Conservation (phyloP, 2,329 filamentous ascomycete genomes). For the Chalaropsis thielavioides region DNA sequence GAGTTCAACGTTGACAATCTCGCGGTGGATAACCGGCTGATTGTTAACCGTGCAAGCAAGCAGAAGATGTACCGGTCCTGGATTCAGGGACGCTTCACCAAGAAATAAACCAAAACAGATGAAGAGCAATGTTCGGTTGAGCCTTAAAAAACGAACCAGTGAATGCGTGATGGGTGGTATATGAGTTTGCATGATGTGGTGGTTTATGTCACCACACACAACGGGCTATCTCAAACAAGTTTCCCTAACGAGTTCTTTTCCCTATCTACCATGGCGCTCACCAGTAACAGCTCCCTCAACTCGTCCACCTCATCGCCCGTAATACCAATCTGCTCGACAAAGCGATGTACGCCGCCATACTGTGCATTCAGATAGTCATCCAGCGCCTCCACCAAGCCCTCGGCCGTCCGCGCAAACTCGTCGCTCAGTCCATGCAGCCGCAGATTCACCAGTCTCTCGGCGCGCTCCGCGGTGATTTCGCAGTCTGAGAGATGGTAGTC, state of each 20-base stretch:
- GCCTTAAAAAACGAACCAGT: slow-evolving; percentile 11
- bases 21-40: slow-evolving; percentile 71
- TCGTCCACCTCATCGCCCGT: slow-evolving; percentile 28
- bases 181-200: background rate
- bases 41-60: slow-evolving; percentile 81
- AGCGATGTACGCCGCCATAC: slow-evolving; percentile 53
- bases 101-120: slow-evolving; percentile 34
- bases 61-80: slow-evolving; percentile 99
- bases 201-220: background rate
- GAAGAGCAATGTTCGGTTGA: slow-evolving; percentile 2
- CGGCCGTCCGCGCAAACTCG: slow-evolving; percentile 55
- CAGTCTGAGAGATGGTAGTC: slow-evolving; percentile 59
- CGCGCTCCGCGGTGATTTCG: slow-evolving; percentile 44
- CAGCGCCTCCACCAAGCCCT: slow-evolving; percentile 47
- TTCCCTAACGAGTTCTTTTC: background rate
- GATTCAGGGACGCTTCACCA: slow-evolving; percentile 73
- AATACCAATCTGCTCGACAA: slow-evolving; percentile 51
- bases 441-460: slow-evolving; percentile 53
- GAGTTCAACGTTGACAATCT: slow-evolving; percentile 48
- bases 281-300: slow-evolving; percentile 30
- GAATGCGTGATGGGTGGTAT: background rate
- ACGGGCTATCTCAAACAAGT: background rate
- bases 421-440: slow-evolving; percentile 53
- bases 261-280: background rate
- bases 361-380: slow-evolving; percentile 40